Conservation (phyloP, 2,329 filamentous ascomycete genomes). For the Xylariomycetidae sp. region DNA sequence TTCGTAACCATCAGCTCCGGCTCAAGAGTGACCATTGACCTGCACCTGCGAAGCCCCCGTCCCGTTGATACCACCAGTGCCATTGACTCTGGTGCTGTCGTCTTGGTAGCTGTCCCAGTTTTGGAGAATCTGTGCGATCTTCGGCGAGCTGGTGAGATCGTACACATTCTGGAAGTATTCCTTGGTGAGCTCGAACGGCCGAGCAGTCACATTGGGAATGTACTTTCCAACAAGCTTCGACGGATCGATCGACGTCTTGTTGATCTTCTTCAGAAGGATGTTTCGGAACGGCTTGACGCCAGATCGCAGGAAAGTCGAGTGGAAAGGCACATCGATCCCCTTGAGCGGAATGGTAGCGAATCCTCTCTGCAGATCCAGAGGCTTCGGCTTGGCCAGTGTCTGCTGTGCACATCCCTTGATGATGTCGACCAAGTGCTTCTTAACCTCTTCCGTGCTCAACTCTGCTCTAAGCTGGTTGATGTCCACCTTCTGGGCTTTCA, state of each 20-base stretch:
- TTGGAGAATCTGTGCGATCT: conserved; percentile 73
- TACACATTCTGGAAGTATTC: conserved; percentile 99
- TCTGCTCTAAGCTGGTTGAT: conserved; percentile 88
- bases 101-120: conserved; percentile 77
- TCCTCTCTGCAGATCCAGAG: conserved; percentile 85
- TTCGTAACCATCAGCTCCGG: too few relatives aligned
- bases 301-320: conserved; percentile 94
- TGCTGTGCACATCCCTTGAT: conserved; percentile 82
- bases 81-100: conserved; percentile 31
- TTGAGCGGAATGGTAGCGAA: conserved; percentile 95
- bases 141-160: conserved; percentile 75
- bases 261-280: conserved; percentile 99
- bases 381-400: conserved; percentile 81
- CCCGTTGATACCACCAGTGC: conserved; percentile 31
- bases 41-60: conserved; percentile 25
- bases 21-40: conserved; percentile 18
- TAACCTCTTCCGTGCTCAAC: conserved; percentile 82
- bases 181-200: conserved; percentile 91
- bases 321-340: conserved; percentile 98
- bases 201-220: conserved; percentile 96
- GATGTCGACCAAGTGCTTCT: conserved; percentile 82
- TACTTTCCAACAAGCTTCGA: conserved; percentile 97
- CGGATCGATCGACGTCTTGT: conserved; percentile 97
- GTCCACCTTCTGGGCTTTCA: conserved; percentile 96
- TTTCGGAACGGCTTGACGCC: conserved; percentile 98